A percentile compares a stretch with the other conserved stretches of the same genome.
Conservation (phyloP, 768 basidiomycete genomes). For the Saitozyma sp. region DNA sequence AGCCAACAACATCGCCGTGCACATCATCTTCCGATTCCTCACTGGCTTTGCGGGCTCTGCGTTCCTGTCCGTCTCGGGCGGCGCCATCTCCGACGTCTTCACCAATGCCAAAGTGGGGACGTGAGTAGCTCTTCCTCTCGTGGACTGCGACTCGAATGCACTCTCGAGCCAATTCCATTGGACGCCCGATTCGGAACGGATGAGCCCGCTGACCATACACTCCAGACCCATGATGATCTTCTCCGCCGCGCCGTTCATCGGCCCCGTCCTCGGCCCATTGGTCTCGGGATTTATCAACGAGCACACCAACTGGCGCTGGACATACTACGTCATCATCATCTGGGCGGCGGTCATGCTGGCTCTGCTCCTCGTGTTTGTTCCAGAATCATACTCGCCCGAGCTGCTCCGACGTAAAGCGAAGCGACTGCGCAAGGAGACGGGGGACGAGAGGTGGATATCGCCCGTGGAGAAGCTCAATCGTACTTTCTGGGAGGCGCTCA, state of each 20-base stretch:
- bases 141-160: background rate
- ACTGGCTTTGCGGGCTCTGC: constrained; percentile 62
- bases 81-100: constrained; percentile 64
- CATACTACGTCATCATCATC: constrained; percentile 68
- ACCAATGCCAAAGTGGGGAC: constrained; percentile 59
- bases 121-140: constrained; percentile 25
- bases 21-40: constrained; percentile 64
- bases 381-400: constrained; percentile 70
- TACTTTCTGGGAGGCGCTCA: constrained; percentile 58
- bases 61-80: constrained; percentile 66
- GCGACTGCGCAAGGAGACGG: constrained; percentile 63
- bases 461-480: constrained; percentile 61
- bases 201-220: background rate
- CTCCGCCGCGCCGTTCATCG: constrained; percentile 61
- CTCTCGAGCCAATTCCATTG: no score
- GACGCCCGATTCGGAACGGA: background rate
- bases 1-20: constrained; percentile 56
- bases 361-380: constrained; percentile 63
- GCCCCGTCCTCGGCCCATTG: constrained; percentile 57
- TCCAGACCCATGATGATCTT: constrained; percentile 61
- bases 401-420: constrained; percentile 66
- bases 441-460: constrained; percentile 61
- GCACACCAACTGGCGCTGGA: constrained; percentile 62
- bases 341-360: constrained; percentile 65
- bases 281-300: constrained; percentile 67